These are phyloP conservation scores for Cystofilobasidium macerans DNA, from an alignment of 768 basidiomycete genomes.

Conservation along the genomic window DNA sequence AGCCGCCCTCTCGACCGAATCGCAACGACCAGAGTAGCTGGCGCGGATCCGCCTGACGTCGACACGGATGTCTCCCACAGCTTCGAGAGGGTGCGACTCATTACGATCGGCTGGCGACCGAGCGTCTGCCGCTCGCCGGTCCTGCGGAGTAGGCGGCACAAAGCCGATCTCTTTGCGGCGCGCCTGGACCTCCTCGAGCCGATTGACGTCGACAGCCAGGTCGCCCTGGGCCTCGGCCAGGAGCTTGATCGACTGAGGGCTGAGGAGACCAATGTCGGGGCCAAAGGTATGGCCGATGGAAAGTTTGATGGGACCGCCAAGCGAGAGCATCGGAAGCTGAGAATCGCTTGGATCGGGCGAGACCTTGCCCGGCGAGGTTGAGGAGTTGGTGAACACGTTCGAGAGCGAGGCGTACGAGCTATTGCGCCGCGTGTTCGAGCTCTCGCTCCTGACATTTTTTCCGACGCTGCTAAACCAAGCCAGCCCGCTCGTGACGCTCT, in stretches of 20 bases:
- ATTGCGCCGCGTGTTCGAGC: neutral
- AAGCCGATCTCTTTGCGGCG: neutral
- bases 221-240: neutral
- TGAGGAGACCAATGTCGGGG: neutral
- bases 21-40: too few species aligned
- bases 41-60: neutral
- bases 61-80: neutral
- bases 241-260: neutral
- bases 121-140: neutral
- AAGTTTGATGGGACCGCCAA: slow-evolving; percentile 12
- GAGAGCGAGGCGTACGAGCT: slow-evolving; percentile 14
- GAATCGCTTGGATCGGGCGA: neutral
- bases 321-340: neutral
- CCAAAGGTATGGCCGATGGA: slow-evolving; percentile 17
- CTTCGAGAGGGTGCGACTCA: neutral
- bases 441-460: neutral
- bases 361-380: neutral
- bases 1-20: neutral
- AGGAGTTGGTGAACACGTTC: neutral
- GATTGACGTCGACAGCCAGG: neutral
- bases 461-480: neutral
- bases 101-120: neutral
- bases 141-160: neutral
- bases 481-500: neutral
- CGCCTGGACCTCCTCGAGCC: neutral